Evolutionary conservation across 148 eudicot species (phyloP).

Genomic region (Heliamphora exappendiculata): DNA sequence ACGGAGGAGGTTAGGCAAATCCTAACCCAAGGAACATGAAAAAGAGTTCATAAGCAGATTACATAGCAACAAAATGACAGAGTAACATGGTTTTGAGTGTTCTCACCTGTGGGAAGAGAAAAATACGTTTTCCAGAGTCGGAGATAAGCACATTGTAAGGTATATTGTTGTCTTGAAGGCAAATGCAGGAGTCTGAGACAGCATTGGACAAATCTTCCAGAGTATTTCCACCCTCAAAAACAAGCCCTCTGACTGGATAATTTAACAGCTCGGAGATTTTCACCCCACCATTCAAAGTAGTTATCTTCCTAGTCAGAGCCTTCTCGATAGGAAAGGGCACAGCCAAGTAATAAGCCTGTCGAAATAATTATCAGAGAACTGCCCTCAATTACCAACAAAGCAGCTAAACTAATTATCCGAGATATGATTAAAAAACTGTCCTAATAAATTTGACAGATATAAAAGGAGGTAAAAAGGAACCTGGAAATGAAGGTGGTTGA

Average conservation of each 20-base stretch:
- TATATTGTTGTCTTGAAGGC: conserved; percentile 74
- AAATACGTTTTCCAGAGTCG: conserved; percentile 69
- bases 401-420: neutral
- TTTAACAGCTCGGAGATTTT: conserved; percentile 48
- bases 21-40: conserved; percentile 1
- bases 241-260: conserved; percentile 79
- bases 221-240: conserved; percentile 66
- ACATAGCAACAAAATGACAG: neutral
- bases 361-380: neutral
- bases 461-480: conserved; percentile 21
- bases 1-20: neutral
- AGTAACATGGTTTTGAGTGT: neutral
- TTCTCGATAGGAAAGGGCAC: conserved; percentile 78
- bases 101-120: conserved; percentile 77
- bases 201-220: conserved; percentile 50
- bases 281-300: conserved; percentile 36
- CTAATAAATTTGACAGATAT: neutral
- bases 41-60: neutral
- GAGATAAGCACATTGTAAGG: conserved; percentile 84
- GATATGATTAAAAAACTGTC: neutral
- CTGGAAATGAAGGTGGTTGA: conserved; percentile 97
- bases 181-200: conserved; percentile 66
- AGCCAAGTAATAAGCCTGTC: conserved; percentile 80
- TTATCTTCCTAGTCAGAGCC: conserved; percentile 51
- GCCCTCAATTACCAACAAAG: neutral